These are phyloP conservation scores for Neonectria hederae DNA, from an alignment of 2,329 filamentous ascomycete species.

Conservation along the genomic window DNA sequence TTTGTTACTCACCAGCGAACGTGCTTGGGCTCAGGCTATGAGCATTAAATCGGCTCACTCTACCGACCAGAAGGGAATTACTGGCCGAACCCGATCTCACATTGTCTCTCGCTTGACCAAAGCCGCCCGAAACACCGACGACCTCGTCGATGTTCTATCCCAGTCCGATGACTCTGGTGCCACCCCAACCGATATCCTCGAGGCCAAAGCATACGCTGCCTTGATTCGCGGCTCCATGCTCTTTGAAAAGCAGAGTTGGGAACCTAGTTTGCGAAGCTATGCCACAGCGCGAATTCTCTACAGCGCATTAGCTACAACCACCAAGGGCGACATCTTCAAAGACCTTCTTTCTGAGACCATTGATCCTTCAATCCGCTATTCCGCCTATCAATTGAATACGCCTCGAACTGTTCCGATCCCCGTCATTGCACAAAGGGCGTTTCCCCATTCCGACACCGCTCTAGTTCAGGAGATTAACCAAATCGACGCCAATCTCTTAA, in stretches of 20 bases:
- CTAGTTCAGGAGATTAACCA: constrained; percentile 75
- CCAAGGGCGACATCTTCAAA: constrained; percentile 78
- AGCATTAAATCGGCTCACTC: constrained; percentile 87
- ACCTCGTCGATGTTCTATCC: constrained; percentile 73
- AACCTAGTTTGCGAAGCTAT: constrained; percentile 78
- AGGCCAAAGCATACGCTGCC: constrained; percentile 84
- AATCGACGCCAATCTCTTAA: constrained; percentile 74
- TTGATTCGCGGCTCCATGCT: constrained; percentile 79
- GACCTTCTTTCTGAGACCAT: constrained; percentile 87
- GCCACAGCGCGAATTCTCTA: constrained; percentile 85
- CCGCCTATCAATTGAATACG: constrained; percentile 89
- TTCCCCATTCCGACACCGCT: constrained; percentile 70
- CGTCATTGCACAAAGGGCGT: constrained; percentile 80
- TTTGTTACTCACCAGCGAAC: constrained; percentile 86
- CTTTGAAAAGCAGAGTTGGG: constrained; percentile 91
- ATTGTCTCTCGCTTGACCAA: constrained; percentile 89
- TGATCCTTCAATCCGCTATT: constrained; percentile 93
- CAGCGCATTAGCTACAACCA: constrained; percentile 71
- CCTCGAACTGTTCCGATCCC: constrained; percentile 85
- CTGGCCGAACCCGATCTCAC: constrained; percentile 82
- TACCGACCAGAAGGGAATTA: constrained; percentile 80
- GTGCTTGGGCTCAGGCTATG: constrained; percentile 96
- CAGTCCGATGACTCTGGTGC: constrained; percentile 72
- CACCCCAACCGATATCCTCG: constrained; percentile 76
- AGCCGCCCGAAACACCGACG: constrained; percentile 74